Base-by-base conservation (phyloP, 1,139 yeast species). In the Lodderomyces oxycetoniae region DNA sequence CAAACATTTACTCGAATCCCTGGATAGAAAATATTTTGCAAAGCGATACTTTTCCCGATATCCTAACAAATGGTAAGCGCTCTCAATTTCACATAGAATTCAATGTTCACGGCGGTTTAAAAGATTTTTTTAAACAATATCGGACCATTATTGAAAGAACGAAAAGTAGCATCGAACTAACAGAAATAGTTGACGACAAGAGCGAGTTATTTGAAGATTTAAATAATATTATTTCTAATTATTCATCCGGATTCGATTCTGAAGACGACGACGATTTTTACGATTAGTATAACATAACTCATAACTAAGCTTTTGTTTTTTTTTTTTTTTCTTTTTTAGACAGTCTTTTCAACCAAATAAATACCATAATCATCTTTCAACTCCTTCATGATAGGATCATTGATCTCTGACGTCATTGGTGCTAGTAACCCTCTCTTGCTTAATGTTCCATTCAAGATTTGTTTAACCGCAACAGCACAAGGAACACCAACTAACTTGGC, bases 401-500 rank as follows among this genome's bases (percentile, higher is more conserved):
- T 88, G 55, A 87, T 78, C 58, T 86, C 91, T 44, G 94, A 83
- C 45, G 87, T 70, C 76, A 86, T 85, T 55, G 98, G 98, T 37
- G 97, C 97, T 50, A 82, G 74, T 56, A 91, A 74, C 50, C 98
- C 98, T 43, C 71, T 72, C 53, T 72, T 70, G 38, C 55, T 51
- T 56, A 87, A 82, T 44, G 82, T 77, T 44, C 96, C 96, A 48
- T 83, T 76, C 53, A 91, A 74, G 47, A 91, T 85, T 63, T 85
- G 84, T 67, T 79, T 79, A 44, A 83, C 74, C 27, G 97, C 98
- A 59, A 91, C 95, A 40, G 96, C 96, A 66, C 96, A 91, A 48
- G 98, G 98, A 47, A 88, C 93, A 70, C 98, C 98, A 40, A 91
- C 98, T 49, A 87, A 75, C 61, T 91, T 89, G 49, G 98, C 98